A percentile compares a stretch with the other conserved stretches of the same genome.
Conservation (phyloP, 495 filamentous ascomycete genomes). For the Poronia punctata region DNA sequence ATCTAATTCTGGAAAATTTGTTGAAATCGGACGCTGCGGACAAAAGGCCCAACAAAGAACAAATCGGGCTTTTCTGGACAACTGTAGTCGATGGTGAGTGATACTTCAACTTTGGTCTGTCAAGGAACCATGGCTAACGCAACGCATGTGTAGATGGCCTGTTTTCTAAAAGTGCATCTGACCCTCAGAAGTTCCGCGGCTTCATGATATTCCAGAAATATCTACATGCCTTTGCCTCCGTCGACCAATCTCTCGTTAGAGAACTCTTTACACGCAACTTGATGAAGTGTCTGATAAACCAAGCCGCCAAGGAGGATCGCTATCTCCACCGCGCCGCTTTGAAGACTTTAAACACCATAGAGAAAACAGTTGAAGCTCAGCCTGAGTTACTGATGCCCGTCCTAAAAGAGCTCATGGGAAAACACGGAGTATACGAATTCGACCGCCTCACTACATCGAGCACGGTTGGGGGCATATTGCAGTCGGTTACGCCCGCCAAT, state of each 20-base stretch:
- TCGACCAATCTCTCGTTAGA: constrained; percentile 14
- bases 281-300: constrained; percentile 78
- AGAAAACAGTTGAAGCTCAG: constrained; percentile 56
- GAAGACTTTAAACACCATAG: constrained; percentile 61
- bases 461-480: constrained; percentile 70
- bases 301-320: constrained; percentile 72
- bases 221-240: constrained; percentile 42
- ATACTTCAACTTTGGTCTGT: too few relatives aligned
- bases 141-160: constrained; percentile 59
- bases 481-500: constrained; percentile 48
- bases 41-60: constrained; percentile 28
- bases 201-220: constrained; percentile 77
- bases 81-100: constrained; percentile 76
- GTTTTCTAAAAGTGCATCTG: constrained; percentile 71
- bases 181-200: constrained; percentile 84
- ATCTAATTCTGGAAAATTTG: constrained; percentile 56
- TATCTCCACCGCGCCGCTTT: constrained; percentile 77
- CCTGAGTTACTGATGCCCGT: constrained; percentile 53
- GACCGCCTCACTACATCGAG: constrained; percentile 85
- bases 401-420: constrained; percentile 58
- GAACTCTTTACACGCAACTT: constrained; percentile 74
- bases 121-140: too few relatives aligned
- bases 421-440: constrained; percentile 67
- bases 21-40: constrained; percentile 27
- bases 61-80: constrained; percentile 80